A percentile compares a stretch with the other conserved stretches of the same genome.
These are phyloP conservation scores for Cyberlindnera mycetangii DNA, from an alignment of 805 yeast species.

Conservation along the genomic window DNA sequence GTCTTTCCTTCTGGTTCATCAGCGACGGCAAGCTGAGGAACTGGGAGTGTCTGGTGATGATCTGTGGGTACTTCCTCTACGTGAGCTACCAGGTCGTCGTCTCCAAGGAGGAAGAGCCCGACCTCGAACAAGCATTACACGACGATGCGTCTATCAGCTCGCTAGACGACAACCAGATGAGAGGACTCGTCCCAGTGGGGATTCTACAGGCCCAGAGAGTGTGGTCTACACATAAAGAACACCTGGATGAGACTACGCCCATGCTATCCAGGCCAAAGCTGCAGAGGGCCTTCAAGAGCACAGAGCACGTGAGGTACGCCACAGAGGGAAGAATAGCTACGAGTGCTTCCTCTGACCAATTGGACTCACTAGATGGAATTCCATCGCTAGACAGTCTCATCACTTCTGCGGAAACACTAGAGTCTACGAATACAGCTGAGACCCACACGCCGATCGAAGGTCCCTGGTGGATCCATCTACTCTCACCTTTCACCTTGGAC, in stretches of 20 bases:
- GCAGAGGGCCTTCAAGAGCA: conserved; percentile 2
- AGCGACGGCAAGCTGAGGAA: conserved; percentile 52
- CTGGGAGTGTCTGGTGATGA: conserved; percentile 56
- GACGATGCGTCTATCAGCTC: conserved; percentile 11
- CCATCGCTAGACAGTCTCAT: too few relatives aligned
- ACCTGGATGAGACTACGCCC: not conserved
- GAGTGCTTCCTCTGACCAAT: conserved; percentile 7
- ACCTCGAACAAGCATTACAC: conserved; percentile 2
- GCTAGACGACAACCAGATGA: conserved; percentile 22
- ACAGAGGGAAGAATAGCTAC: not conserved
- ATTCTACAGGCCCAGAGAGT: conserved; percentile 38
- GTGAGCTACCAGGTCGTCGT: conserved; percentile 44
- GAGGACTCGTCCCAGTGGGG: conserved; percentile 32
- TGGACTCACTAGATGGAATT: not conserved
- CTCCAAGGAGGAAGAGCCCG: conserved; percentile 35
- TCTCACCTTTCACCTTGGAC: conserved; percentile 8
- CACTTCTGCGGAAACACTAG: not conserved
- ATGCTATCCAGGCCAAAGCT: conserved; percentile 1
- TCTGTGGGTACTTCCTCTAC: conserved; percentile 54
- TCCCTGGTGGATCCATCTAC: conserved; percentile 8
- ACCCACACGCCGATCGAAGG: not conserved
- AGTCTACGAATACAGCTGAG: conserved; percentile 10
- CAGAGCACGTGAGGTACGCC: conserved; percentile 2
- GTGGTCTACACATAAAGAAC: conserved; percentile 14
- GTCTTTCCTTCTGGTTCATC: conserved; percentile 49